phyloP scores from a whole-genome alignment of 108 stramenopile genomes.

The Nannochloropsis salina region DNA sequence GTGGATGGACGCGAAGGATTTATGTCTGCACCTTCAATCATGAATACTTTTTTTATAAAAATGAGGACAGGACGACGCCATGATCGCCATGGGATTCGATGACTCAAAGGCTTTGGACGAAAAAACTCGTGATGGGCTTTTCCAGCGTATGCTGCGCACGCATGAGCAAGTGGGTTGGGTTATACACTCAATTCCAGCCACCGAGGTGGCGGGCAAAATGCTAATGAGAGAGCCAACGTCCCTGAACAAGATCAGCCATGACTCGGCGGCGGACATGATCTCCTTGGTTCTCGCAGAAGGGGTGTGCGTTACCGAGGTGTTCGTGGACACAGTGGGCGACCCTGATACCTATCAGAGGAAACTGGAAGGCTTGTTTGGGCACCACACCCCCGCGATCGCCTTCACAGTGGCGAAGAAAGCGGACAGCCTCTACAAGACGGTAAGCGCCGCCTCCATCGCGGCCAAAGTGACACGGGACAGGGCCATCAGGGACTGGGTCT shows the following conservation, averaged over 20 bases:
- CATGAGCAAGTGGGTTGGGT: constrained; percentile 38
- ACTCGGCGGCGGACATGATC: constrained; percentile 46
- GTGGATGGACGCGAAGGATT: neutral
- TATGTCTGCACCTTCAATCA: neutral
- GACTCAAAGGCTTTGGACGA: constrained; percentile 55
- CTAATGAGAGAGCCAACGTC: constrained; percentile 39
- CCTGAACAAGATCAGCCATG: constrained; percentile 50
- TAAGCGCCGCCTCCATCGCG: constrained; percentile 53
- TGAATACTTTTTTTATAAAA: neutral
- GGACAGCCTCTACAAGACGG: constrained; percentile 56
- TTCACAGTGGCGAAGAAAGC: constrained; percentile 53
- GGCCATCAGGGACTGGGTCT: constrained; percentile 42
- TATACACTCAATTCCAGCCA: constrained; percentile 31
- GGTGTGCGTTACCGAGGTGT: constrained; percentile 41
- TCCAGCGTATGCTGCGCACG: neutral
- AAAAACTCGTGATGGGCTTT: constrained; percentile 23
- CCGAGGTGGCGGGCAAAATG: constrained; percentile 45
- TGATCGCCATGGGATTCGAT: constrained; percentile 47
- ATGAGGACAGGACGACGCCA: constrained; percentile 26
- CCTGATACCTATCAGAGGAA: constrained; percentile 43
- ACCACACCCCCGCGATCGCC: constrained; percentile 14
- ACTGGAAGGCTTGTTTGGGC: constrained; percentile 30
- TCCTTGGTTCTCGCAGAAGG: constrained; percentile 21
- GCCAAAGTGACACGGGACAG: constrained; percentile 55
- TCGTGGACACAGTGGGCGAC: constrained; percentile 55